A percentile compares a stretch with the other conserved stretches of the same genome.
phyloP scores from a whole-genome alignment of 2,329 filamentous ascomycete genomes.

The Fusarium torreyae region DNA sequence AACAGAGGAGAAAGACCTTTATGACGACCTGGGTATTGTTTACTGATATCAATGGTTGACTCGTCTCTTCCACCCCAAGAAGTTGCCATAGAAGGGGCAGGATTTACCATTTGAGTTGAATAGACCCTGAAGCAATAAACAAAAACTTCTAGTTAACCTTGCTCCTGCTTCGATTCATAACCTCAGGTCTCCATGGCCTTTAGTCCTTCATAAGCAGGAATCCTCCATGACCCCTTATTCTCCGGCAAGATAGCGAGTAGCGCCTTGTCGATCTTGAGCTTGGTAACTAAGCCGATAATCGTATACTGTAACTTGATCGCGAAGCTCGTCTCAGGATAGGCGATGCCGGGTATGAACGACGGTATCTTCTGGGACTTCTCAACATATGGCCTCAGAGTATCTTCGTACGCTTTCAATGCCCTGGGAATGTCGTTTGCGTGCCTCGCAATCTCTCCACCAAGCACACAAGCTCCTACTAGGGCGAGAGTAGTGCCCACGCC shows the following conservation, averaged over 20 bases:
- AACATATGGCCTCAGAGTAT: conserved; percentile 58
- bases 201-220: conserved; percentile 27
- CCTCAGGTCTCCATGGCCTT: background rate
- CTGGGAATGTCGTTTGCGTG: conserved; percentile 44
- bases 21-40: too few species aligned
- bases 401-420: conserved; percentile 59
- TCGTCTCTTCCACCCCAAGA: too few species aligned
- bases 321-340: conserved; percentile 49
- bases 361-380: conserved; percentile 56
- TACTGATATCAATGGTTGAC: too few species aligned
- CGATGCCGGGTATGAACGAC: conserved; percentile 46
- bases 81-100: too few species aligned
- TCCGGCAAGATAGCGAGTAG: conserved; percentile 32
- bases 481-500: conserved; percentile 65
- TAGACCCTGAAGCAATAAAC: too few species aligned
- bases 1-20: too few species aligned
- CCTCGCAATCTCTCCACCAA: conserved; percentile 63
- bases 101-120: too few species aligned
- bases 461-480: conserved; percentile 64
- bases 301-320: conserved; percentile 47
- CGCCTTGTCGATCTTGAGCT: conserved; percentile 33
- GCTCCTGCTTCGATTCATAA: too few species aligned
- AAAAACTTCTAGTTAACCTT: too few species aligned
- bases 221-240: conserved; percentile 27
- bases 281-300: conserved; percentile 23